Evolutionary conservation across 768 basidiomycete species (phyloP), one percentile per base, ranked within the genome.

Genomic region (Boletales sp.): DNA sequence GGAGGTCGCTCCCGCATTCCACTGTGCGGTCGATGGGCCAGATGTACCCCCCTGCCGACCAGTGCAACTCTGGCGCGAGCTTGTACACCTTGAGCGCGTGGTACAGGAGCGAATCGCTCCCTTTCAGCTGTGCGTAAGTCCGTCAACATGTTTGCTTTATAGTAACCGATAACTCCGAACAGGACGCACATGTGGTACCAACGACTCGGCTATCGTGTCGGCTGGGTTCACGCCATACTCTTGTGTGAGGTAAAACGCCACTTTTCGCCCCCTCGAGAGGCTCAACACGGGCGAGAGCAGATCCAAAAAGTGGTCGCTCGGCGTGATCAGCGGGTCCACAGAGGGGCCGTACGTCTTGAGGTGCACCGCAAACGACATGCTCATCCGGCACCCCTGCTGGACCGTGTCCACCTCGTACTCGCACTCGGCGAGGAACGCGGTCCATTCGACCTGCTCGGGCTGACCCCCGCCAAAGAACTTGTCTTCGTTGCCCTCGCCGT

Each of bases 31-130:
- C 84, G 21, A 80, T 73, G 0, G 87, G 82, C 89, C 90, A 91
- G 53, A 91, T 74, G 64, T 86, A 90, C 17, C 87, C 87, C 2
- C 87, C 88, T 31, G 90, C 89, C 15, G 83, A 81, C 84, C 87
- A 91, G 51, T 86, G 86, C 2, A 91, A 75, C 53, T 86, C 86
- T 0, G 87, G 86, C 1, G 71, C 66, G 41, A 91, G 80, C 52
- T 89, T 89, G 73, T 83, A 88, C 35, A 84, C 66, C 65, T 86
- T 88, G 63, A 90, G 69, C 3, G 87, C 84, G 45, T 87, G 85
- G 64, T 87, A 89, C 8, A 91, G 67, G 31, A 88, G 65, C 5
- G 84, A 81, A 59, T 91, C 89, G 18, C 83, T 82, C 33, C 86
- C 87, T 70, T 87, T 89, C 42, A 91, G 68, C 89, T 91, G 59